phyloP scores from a whole-genome alignment of 495 filamentous ascomycete species.

The Lasiosphaeriaceae sp. region DNA sequence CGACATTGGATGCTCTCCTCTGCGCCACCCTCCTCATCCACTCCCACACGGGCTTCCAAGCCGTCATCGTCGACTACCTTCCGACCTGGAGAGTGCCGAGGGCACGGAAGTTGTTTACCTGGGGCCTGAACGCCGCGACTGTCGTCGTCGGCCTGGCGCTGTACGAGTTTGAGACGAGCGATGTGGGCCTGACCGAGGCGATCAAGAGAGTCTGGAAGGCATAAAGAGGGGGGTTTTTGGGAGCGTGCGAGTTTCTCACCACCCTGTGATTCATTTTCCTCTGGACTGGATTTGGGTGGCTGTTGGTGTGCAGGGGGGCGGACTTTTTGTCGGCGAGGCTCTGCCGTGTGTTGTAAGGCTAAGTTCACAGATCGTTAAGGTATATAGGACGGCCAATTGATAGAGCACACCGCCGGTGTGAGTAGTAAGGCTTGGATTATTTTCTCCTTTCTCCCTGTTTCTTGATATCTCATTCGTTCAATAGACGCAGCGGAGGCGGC shows the following conservation, averaged over 20 bases:
- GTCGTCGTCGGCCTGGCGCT: constrained; percentile 78
- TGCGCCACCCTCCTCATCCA: constrained; percentile 82
- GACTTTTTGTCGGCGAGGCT: background rate
- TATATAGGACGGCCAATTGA: background rate
- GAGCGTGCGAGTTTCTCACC: background rate
- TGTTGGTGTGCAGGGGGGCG: constrained; percentile 1
- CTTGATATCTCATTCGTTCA: background rate
- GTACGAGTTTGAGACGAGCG: constrained; percentile 99
- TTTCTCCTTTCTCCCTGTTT: background rate
- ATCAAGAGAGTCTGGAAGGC: constrained; percentile 84
- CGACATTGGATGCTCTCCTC: constrained; percentile 78
- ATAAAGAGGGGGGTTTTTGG: constrained; percentile 20
- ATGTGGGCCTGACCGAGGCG: constrained; percentile 88
- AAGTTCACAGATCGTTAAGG: background rate
- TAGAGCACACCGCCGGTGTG: background rate
- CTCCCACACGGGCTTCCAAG: constrained; percentile 91
- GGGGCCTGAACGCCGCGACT: constrained; percentile 75
- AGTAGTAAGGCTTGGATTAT: background rate
- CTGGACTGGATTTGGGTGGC: background rate
- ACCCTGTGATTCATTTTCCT: background rate
- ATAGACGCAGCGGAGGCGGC: no score
- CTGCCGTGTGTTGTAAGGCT: constrained; percentile 1
- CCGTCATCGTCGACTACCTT: constrained; percentile 86
- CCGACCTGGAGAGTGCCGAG: constrained; percentile 67
- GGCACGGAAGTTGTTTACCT: constrained; percentile 58